phyloP scores from a whole-genome alignment of 1,139 yeast species.

The Magnusiomyces ingens region DNA sequence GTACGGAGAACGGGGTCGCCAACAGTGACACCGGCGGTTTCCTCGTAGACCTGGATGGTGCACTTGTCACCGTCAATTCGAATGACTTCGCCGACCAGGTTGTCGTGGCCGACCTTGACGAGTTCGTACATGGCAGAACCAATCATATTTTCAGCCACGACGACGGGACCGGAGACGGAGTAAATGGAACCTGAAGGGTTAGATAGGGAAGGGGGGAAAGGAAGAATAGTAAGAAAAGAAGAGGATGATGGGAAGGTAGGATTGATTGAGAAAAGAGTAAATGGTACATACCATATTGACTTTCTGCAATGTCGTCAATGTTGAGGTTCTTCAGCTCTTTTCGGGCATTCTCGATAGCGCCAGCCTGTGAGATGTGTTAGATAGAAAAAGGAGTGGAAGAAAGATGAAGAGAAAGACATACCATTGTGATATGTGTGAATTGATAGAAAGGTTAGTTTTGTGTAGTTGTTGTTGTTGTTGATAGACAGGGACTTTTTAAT shows the following conservation, averaged over 20 bases:
- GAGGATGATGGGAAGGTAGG: not conserved
- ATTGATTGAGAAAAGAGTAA: conserved; percentile 13
- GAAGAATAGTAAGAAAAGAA: not conserved
- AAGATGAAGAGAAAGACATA: not conserved
- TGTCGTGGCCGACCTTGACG: conserved; percentile 93
- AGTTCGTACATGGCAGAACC: conserved; percentile 99
- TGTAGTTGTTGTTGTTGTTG: not conserved
- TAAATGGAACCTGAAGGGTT: conserved; percentile 44
- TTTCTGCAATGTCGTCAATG: conserved; percentile 66
- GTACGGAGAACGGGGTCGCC: conserved; percentile 98
- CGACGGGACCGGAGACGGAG: conserved; percentile 96
- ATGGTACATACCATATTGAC: conserved; percentile 61
- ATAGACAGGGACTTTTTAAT: too few species aligned
- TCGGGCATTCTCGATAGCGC: conserved; percentile 95
- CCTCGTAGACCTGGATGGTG: conserved; percentile 97
- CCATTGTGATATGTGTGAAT: not conserved
- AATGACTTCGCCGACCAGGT: conserved; percentile 95
- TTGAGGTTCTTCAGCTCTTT: conserved; percentile 84
- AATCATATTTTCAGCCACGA: conserved; percentile 95
- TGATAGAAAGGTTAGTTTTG: not conserved
- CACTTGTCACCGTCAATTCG: conserved; percentile 95
- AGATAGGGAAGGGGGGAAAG: not conserved
- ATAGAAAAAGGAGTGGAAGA: not conserved
- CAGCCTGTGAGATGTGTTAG: conserved; percentile 53
- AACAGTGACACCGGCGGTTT: conserved; percentile 97